phyloP scores from a whole-genome alignment of 2,329 filamentous ascomycete species.

The Leptographium lundbergii region DNA sequence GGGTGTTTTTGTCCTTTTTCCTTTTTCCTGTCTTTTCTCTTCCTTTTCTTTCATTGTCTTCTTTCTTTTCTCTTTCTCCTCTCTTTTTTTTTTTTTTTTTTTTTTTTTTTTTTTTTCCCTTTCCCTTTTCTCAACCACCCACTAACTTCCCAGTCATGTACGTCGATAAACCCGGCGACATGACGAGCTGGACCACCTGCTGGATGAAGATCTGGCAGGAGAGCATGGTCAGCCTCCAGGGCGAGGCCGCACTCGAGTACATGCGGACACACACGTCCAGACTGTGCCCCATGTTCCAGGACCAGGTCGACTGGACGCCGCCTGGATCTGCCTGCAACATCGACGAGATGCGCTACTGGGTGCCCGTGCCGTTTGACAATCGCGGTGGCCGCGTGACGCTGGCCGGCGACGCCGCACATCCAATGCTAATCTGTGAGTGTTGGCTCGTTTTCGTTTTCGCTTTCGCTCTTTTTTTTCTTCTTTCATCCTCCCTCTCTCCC shows the following conservation, averaged over 20 bases:
- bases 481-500: neutral
- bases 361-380: conserved; percentile 20
- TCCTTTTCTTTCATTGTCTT: too few species aligned
- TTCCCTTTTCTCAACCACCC: too few species aligned
- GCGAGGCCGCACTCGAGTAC: conserved; percentile 22
- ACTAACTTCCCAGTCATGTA: conserved; percentile 12
- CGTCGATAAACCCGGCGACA: conserved; percentile 12
- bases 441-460: neutral
- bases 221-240: conserved; percentile 16
- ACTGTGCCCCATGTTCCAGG: conserved; percentile 20
- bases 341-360: conserved; percentile 26
- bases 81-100: neutral
- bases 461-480: neutral
- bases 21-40: neutral
- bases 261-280: conserved; percentile 14
- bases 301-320: conserved; percentile 22
- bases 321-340: conserved; percentile 18
- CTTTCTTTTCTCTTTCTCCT: too few species aligned
- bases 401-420: conserved; percentile 28
- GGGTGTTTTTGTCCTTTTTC: neutral
- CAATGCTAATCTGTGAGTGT: conserved; percentile 28
- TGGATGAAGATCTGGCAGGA: conserved; percentile 24
- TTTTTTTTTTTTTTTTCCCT: neutral
- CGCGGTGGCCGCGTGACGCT: conserved; percentile 21
- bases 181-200: conserved; percentile 19